Conservation (phyloP, 306 rosid species). For the Geum urbanum region DNA sequence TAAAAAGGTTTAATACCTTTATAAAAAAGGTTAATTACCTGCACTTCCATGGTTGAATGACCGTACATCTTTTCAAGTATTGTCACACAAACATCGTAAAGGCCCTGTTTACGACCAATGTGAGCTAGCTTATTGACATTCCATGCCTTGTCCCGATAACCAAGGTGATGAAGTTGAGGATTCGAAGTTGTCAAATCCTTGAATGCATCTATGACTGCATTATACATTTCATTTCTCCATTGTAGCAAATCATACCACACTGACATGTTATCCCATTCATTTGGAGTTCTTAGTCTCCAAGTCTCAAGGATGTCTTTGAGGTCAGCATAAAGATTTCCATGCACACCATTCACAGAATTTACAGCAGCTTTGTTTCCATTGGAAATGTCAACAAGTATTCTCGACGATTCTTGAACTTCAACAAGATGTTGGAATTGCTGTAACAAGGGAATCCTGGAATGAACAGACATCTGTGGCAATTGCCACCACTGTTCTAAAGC, state of each 20-base stretch:
- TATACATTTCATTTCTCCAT: slow-evolving; percentile 99
- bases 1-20: too few species aligned
- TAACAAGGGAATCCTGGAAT: slow-evolving; percentile 94
- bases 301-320: slow-evolving; percentile 98
- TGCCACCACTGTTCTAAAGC: slow-evolving; percentile 99
- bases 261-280: slow-evolving; percentile 97
- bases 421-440: slow-evolving; percentile 98
- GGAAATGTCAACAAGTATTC: slow-evolving; percentile 79
- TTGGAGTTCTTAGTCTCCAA: slow-evolving; percentile 97
- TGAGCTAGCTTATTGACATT: slow-evolving; percentile 96
- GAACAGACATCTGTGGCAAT: slow-evolving; percentile 93
- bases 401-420: slow-evolving; percentile 94
- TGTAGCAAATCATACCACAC: slow-evolving; percentile 98
- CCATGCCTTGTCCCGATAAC: slow-evolving; percentile 99
- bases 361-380: slow-evolving; percentile 76
- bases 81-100: slow-evolving; percentile 83
- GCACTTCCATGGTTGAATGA: slow-evolving; percentile 98
- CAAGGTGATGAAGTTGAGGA: slow-evolving; percentile 93
- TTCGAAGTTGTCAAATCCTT: slow-evolving; percentile 76
- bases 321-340: slow-evolving; percentile 91
- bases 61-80: slow-evolving; percentile 95
- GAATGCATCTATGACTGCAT: slow-evolving; percentile 89
- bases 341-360: slow-evolving; percentile 69
- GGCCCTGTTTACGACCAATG: slow-evolving; percentile 93
- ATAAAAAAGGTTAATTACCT: slow-evolving; percentile 44